Base-by-base conservation (phyloP, 1,284 basidiomycete species). In the Leccinum angustisporum region DNA sequence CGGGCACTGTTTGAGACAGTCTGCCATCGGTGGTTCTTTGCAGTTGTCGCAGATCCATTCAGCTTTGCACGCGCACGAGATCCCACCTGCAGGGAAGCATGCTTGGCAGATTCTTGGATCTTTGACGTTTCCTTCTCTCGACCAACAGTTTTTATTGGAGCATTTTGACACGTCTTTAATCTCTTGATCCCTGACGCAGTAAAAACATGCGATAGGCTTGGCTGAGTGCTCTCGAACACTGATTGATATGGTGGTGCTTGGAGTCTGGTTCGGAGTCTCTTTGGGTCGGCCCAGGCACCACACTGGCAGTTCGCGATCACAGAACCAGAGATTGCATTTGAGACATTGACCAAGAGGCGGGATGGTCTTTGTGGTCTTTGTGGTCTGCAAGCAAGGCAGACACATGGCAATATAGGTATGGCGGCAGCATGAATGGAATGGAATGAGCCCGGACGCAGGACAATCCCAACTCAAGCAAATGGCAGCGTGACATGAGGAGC, bases 21-120 rank as follows among this genome's bases (percentile, higher is more conserved):
- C 16, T 38, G 38, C 6, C 14, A 48, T 52, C 3, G 61, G 18
- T n/a, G 59, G 57, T 1, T 57, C 16, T 50, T 56, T 58, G 62
- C 69, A 72, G 57, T 70, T 62, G 50, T 70, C 69, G 48, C 68
- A 70, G 5, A 66, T 52, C 68, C 70, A 69, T 54, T 56, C 57
- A 27, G 56, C 56, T 40, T 68, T 59, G 63, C 70, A 70, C 2
- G 57, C 54, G 31, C 68, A 70, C 70, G 65, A 60, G 48, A 71
- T 5, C 16, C 38, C 38, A 16, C 36, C 36, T 14, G 7, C 36
- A 38, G 36, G 36, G 38, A 8, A n/a, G 16, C 38, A 40, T 9
- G 38, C n/a, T 40, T n/a, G 38, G n/a, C 38, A n/a, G 4, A 40
- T 40, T n/a, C 40, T 43, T 10, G 4, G 5, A 43, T n/a, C 16